Evolutionary conservation across 805 yeast species (phyloP).

Genomic region (Wickerhamiella brachini): DNA sequence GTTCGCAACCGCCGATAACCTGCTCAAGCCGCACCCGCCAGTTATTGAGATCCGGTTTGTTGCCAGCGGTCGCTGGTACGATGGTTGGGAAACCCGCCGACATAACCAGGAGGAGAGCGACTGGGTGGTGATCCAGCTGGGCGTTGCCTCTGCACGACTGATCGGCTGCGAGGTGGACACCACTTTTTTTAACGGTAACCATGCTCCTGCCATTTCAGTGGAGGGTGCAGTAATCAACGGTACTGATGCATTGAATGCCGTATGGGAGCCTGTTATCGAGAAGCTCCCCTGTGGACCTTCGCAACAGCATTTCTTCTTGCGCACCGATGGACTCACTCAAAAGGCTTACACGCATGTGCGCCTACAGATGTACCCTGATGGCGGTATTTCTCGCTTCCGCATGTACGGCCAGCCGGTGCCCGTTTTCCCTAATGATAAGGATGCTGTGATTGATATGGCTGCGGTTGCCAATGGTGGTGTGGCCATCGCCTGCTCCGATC

Average conservation of each 20-base stretch:
- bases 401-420: constrained; percentile 75
- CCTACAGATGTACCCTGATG: constrained; percentile 91
- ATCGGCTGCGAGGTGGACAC: constrained; percentile 87
- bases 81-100: constrained; percentile 97
- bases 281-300: constrained; percentile 79
- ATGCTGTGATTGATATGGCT: constrained; percentile 55
- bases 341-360: constrained; percentile 63
- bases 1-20: constrained; percentile 86
- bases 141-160: constrained; percentile 67
- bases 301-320: constrained; percentile 68
- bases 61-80: constrained; percentile 92
- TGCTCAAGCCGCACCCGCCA: constrained; percentile 70
- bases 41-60: constrained; percentile 69
- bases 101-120: constrained; percentile 78
- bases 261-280: constrained; percentile 64
- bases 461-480: constrained; percentile 80
- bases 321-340: constrained; percentile 41
- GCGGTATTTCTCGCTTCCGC: constrained; percentile 93
- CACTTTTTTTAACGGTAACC: constrained; percentile 88
- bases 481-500: constrained; percentile 70
- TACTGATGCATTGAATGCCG: constrained; percentile 24
- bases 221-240: constrained; percentile 39
- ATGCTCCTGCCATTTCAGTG: constrained; percentile 80
- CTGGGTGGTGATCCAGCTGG: constrained; percentile 73
- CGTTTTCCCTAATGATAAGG: constrained; percentile 37